Percentiles rank a stretch among this genome's conserved stretches.
These are phyloP conservation scores for Nemania bipapillata DNA, from an alignment of 2,329 filamentous ascomycete genomes.

Conservation along the genomic window DNA sequence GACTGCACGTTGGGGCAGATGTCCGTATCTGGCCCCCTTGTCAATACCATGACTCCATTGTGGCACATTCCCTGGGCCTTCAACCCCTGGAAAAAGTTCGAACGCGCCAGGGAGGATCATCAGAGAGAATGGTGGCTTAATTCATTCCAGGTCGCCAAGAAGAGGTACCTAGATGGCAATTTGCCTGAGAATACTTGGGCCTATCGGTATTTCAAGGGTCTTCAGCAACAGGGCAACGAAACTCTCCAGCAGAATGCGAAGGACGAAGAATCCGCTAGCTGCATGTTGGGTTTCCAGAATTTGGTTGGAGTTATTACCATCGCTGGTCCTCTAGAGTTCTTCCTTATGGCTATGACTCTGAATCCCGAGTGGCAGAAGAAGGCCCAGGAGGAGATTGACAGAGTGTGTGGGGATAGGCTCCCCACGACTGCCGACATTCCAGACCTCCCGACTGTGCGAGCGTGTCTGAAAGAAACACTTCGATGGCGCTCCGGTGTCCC, in stretches of 20 bases:
- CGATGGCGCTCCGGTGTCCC: slow-evolving; percentile 68
- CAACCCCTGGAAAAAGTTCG: slow-evolving; percentile 62
- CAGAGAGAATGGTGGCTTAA: slow-evolving; percentile 61
- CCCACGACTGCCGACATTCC: slow-evolving; percentile 63
- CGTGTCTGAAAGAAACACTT: slow-evolving; percentile 68
- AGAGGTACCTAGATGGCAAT: slow-evolving; percentile 55
- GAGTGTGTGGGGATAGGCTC: slow-evolving; percentile 64
- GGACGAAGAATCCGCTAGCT: slow-evolving; percentile 60
- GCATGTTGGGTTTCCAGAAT: slow-evolving; percentile 64
- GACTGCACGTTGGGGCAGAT: slow-evolving; percentile 61
- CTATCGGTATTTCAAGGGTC: slow-evolving; percentile 60
- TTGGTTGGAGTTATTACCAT: slow-evolving; percentile 64
- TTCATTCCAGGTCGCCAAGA: slow-evolving; percentile 56
- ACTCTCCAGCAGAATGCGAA: slow-evolving; percentile 56
- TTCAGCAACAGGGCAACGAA: slow-evolving; percentile 55
- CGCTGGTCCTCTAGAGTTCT: slow-evolving; percentile 62
- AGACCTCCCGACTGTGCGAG: slow-evolving; percentile 63
- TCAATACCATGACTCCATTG: slow-evolving; percentile 62
- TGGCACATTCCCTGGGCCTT: slow-evolving; percentile 58
- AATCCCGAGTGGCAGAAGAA: slow-evolving; percentile 64
- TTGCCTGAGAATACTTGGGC: slow-evolving; percentile 61
- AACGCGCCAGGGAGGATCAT: slow-evolving; percentile 57
- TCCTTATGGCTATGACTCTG: slow-evolving; percentile 63
- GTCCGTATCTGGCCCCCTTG: slow-evolving; percentile 63
- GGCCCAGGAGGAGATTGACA: slow-evolving; percentile 68